Percentiles rank a stretch among this genome's conserved stretches.
Conservation (phyloP, 495 filamentous ascomycete genomes). For the Penicillium maclennaniae region DNA sequence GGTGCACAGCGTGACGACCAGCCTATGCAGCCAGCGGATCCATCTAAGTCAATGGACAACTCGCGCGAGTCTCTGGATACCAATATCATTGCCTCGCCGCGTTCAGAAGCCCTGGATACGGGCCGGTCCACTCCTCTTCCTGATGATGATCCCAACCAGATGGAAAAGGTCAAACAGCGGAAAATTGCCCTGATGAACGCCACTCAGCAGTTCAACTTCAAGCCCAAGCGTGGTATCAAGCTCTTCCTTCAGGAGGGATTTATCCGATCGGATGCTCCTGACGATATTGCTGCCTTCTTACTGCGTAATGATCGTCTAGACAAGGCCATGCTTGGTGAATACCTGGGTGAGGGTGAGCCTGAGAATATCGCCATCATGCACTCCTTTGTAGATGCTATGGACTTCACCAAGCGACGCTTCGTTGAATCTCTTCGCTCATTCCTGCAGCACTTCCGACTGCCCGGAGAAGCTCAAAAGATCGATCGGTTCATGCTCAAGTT, state of each 20-base stretch:
- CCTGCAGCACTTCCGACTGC: slow-evolving; percentile 89
- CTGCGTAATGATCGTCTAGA: slow-evolving; percentile 70
- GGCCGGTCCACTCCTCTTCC: slow-evolving; percentile 68
- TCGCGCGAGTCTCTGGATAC: slow-evolving; percentile 80
- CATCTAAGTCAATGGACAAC: slow-evolving; percentile 68
- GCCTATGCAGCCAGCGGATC: slow-evolving; percentile 39
- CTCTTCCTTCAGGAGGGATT: slow-evolving; percentile 77
- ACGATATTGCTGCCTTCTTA: slow-evolving; percentile 84
- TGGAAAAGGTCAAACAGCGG: slow-evolving; percentile 87
- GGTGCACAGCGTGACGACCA: slow-evolving; percentile 71
- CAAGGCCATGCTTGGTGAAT: slow-evolving; percentile 91
- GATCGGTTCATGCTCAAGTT: slow-evolving; percentile 99
- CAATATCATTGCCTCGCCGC: slow-evolving; percentile 48
- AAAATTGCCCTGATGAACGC: slow-evolving; percentile 90
- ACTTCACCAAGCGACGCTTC: slow-evolving; percentile 89
- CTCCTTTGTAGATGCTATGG: slow-evolving; percentile 93
- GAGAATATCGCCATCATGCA: slow-evolving; percentile 98
- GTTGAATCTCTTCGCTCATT: slow-evolving; percentile 89
- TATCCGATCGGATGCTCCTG: slow-evolving; percentile 67
- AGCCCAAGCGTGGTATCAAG: slow-evolving; percentile 92
- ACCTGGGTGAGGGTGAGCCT: slow-evolving; percentile 86
- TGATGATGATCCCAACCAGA: slow-evolving; percentile 85
- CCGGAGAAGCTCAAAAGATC: slow-evolving; percentile 97
- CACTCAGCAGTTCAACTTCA: slow-evolving; percentile 94
- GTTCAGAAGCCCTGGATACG: slow-evolving; percentile 50